Evolutionary conservation across 2,329 filamentous ascomycete genomes (phyloP), one percentile per base, ranked within the genome.

Genomic region (Penicillium sp.): DNA sequence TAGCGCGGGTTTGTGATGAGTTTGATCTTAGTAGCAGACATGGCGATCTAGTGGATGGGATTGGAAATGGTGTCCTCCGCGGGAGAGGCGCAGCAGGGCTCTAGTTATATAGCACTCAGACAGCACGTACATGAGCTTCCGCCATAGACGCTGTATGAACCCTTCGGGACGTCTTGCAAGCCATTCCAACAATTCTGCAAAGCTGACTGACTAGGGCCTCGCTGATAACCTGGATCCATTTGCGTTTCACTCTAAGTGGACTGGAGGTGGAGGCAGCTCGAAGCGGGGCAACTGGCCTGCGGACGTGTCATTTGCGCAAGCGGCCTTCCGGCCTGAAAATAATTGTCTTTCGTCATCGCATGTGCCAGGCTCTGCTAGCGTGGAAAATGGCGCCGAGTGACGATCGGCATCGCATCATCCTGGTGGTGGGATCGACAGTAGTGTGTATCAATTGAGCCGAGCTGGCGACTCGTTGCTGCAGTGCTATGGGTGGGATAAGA

Each of bases 1-100:
- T 84, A 84, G 57, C 81, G 79, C 46, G 73, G 68, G 67, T 85
- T 85, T 57, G 73, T 73, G 28, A 79, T 67, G 46, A 79, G 68
- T 37, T 66, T 69, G 59, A 83, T 64, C 61, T 74, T 80, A 52
- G 56, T 58, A 13, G 61, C 53, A 25, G 63, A 52, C 67, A 71
- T 71, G 56, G 42, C 63, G 56, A 42, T 18, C 18, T 18, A 18
- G 29, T 8, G 41, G 28, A 28, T 51, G 48, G 48, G 11, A 32
- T 7, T 32, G 7, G 29, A 8, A 11, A 32, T 32, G 29, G 29
- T 32, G 29, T 4, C 11, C 29, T 32, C 29, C 7, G 4, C 29
- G 29, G 8, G 18, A 18, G 18, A 32, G 29, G 11, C 7, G 29
- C 29, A 8, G 55, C 39, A 53, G 43, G n/a, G 41, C 45, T 26